Evolutionary conservation across 768 basidiomycete species (phyloP).

Genomic region (Hebeloma cylindrosporum): DNA sequence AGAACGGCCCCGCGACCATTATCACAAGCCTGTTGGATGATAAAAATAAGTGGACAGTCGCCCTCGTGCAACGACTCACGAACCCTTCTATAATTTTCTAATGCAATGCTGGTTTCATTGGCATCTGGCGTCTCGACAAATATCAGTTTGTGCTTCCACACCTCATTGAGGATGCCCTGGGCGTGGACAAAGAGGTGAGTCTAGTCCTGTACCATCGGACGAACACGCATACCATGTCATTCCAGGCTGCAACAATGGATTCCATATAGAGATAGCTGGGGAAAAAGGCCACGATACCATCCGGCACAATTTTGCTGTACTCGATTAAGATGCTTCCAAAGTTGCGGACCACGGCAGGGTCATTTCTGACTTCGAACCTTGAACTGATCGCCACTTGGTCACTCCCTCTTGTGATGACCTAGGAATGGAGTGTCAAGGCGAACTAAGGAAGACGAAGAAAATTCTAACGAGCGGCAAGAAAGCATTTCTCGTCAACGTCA

Average conservation of each 20-base stretch:
- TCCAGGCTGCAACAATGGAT: conserved; percentile 99
- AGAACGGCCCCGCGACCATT: conserved; percentile 97
- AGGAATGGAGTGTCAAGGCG: conserved; percentile 4
- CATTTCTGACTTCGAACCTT: conserved; percentile 97
- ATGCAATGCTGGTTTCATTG: conserved; percentile 95
- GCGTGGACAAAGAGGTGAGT: neutral
- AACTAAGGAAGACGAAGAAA: conserved; percentile 2
- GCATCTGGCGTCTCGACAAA: conserved; percentile 99
- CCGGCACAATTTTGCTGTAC: conserved; percentile 96
- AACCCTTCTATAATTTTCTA: conserved; percentile 96
- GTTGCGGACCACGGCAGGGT: conserved; percentile 97
- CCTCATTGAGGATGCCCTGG: conserved; percentile 97
- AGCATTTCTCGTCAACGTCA: conserved; percentile 95
- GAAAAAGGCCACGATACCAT: conserved; percentile 98
- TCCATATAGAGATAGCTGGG: conserved; percentile 99
- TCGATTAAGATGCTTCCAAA: conserved; percentile 98
- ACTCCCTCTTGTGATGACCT: conserved; percentile 97
- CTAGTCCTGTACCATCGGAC: neutral
- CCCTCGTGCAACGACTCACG: conserved; percentile 14
- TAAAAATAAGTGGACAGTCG: conserved; percentile 6
- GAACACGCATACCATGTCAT: conserved; percentile 84
- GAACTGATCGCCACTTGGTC: conserved; percentile 99
- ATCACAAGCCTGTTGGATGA: conserved; percentile 88
- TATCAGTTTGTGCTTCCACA: conserved; percentile 99
- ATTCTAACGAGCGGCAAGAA: conserved; percentile 85